Evolutionary conservation across 768 basidiomycete genomes (phyloP), one percentile per base, ranked within the genome.

Genomic region (Termitomyces sp.): DNA sequence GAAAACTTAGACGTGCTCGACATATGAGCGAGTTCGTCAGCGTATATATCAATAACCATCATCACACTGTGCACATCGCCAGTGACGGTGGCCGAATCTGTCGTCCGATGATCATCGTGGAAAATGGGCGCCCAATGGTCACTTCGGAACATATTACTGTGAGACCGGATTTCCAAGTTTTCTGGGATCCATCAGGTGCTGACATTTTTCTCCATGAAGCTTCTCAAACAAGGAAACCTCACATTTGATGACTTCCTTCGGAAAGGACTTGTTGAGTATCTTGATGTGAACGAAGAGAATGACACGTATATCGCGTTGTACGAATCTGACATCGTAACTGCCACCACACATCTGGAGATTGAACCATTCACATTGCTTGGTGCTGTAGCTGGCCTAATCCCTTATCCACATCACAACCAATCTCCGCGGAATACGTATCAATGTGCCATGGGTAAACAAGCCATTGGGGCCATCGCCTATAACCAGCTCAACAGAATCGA

Each of bases 401-500:
- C 97, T 13, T 99, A 99, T 69, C 97, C 97, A 2, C 97, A 99
- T 69, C 97, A 99, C 71, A 99, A 99, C 67, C 97, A 99, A 68
- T 98, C 97, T 5, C 97, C 97, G 3, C 89, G 97, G 55, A 99
- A 99, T 67, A 99, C 97, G 10, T 99, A 99, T 70, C 96, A 99
- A 76, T 99, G 96, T 67, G 96, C 96, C 55, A 99, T 99, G 96
- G 96, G 97, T 55, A 99, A 99, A 76, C 97, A 99, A 77, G 96
- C 97, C 2, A 99, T 99, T 61, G 97, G 97, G 22, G 95, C 95
- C 13, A 99, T 99, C 60, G 96, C 88, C 0, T 97, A 95, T 74
- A 99, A 98, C 70, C 97, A 99, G 71, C 85, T 98, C 63, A 93
- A 94, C 68, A 85, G 97, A 46, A 98, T 99, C 68, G 97, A 99